Evolutionary conservation across 1,284 basidiomycete species (phyloP), one percentile per base, ranked within the genome.

Genomic region (Rhizoctonia solani): DNA sequence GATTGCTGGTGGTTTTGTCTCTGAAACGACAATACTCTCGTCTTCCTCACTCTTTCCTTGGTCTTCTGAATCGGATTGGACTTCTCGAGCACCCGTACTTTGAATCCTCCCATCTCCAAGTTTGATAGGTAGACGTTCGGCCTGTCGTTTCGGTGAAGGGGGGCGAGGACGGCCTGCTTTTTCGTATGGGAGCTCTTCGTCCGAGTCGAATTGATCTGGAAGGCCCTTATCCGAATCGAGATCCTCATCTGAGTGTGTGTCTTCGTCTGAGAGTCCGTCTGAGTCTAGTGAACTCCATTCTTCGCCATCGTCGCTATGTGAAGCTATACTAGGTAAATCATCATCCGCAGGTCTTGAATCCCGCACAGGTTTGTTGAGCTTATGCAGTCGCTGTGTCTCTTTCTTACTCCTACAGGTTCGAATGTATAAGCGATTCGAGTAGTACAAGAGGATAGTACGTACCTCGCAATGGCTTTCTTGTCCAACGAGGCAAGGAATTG

Each of bases 121-220:
- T 76, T 95, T 96, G 75, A 95, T 94, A 9, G 93, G 93, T 54
- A 96, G 80, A 47, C 90, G 82, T 59, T 85, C 82, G 54, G 94
- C 83, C 59, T 82, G 82, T 65, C 79, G 78, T 30, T 79, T 79
- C 46, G 81, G 81, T 14, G 80, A 79, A 21, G 76, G 72, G 27
- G 76, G 79, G 56, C 78, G 80, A 73, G 59, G 59, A 27, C 89
- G 82, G 30, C 87, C 85, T 29, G 78, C 75, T 42, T 76, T 76
- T 75, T 92, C 88, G 72, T 92, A 89, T 29, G 84, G 77, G 85
- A 88, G 86, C 77, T 93, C 92, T 46, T 77, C 79, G 71, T 90
- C 87, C 21, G 86, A 87, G 72, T 84, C 81, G 8, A 75, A 74
- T 34, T 66, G 34, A 25, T 61, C 50, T 34, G 30, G 69, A 25